Evolutionary conservation across 805 yeast species (phyloP).

Genomic region (Saccharomycopsis amapae): DNA sequence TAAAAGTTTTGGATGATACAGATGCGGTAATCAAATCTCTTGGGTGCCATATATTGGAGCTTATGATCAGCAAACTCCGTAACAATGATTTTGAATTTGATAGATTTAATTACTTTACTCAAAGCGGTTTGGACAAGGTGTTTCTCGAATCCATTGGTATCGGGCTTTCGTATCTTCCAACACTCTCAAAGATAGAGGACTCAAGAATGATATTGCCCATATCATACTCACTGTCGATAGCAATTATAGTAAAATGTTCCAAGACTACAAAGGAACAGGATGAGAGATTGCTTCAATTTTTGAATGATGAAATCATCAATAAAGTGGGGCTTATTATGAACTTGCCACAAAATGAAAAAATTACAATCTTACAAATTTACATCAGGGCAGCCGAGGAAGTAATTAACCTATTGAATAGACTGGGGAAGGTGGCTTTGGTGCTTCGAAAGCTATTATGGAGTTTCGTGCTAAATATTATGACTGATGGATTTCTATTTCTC

Average conservation of each 20-base stretch:
- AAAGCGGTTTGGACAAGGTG: neutral
- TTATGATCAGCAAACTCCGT: neutral
- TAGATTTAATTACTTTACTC: slow-evolving; percentile 10
- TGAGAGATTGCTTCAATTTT: too few relatives aligned
- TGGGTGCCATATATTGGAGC: slow-evolving; percentile 1
- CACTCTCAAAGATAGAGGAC: neutral
- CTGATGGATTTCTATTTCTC: slow-evolving; percentile 9
- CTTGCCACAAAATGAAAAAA: neutral
- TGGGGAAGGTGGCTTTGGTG: neutral
- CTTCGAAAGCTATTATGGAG: slow-evolving; percentile 3
- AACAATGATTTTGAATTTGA: too few relatives aligned
- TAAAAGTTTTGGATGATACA: slow-evolving; percentile 12
- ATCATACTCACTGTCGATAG: too few relatives aligned
- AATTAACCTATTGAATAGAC: neutral
- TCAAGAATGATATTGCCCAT: neutral
- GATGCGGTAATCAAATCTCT: slow-evolving; percentile 2
- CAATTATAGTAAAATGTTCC: too few relatives aligned
- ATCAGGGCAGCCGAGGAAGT: neutral
- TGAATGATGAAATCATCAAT: neutral
- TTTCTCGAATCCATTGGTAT: neutral
- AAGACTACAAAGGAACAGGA: too few relatives aligned
- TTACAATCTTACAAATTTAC: slow-evolving; percentile 4
- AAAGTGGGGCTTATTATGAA: neutral
- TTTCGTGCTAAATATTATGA: slow-evolving; percentile 2
- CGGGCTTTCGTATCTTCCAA: slow-evolving; percentile 7